Evolutionary conservation across 495 filamentous ascomycete genomes (phyloP).

Genomic region (Barbatosphaeria neglecta): DNA sequence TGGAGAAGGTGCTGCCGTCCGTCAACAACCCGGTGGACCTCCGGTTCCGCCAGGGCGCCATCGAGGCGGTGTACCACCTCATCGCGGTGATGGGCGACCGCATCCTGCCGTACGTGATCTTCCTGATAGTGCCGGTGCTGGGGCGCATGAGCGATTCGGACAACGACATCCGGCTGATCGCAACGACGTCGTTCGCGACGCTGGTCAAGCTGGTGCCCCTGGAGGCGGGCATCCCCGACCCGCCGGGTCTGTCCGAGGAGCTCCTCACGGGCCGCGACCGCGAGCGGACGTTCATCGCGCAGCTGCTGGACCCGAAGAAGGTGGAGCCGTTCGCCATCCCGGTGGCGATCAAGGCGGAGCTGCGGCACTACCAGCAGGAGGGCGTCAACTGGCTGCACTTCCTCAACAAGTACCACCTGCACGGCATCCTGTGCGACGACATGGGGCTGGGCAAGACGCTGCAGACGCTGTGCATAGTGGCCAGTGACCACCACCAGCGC

Average conservation of each 20-base stretch:
- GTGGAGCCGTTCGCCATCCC: conserved; percentile 89
- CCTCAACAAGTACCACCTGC: conserved; percentile 93
- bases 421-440: conserved; percentile 96
- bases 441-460: conserved; percentile 98
- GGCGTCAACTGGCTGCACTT: conserved; percentile 98
- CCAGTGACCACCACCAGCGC: conserved; percentile 89
- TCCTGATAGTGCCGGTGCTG: conserved; percentile 94
- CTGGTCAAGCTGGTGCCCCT: conserved; percentile 97
- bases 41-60: conserved; percentile 77
- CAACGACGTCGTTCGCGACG: conserved; percentile 93
- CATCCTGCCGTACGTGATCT: conserved; percentile 95
- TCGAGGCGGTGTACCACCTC: conserved; percentile 88
- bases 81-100: conserved; percentile 97
- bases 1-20: conserved; percentile 81
- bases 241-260: conserved; percentile 79
- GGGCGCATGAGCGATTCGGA: conserved; percentile 99
- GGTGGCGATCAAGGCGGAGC: conserved; percentile 89
- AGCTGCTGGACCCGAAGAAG: conserved; percentile 91
- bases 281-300: conserved; percentile 90
- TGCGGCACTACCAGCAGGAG: conserved; percentile 95
- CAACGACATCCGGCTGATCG: conserved; percentile 84
- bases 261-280: conserved; percentile 80
- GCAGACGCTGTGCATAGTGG: conserved; percentile 94
- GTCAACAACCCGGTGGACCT: conserved; percentile 82
- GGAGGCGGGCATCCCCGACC: conserved; percentile 94